Conservation (phyloP, 371 early-diverging fungal genomes). For the Amoeboaphelidium occidentale region DNA sequence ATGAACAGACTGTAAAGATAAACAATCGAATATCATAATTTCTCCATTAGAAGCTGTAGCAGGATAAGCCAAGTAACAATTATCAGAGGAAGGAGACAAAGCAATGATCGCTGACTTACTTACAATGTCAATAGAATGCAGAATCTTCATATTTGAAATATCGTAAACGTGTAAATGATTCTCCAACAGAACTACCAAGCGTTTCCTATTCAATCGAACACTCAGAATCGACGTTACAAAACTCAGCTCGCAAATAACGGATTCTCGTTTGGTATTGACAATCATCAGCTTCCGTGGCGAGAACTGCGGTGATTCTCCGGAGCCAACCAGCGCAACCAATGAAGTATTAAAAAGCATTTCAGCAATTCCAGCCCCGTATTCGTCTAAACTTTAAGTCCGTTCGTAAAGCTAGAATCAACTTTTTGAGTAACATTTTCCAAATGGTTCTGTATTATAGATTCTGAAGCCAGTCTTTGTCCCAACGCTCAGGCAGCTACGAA, state of each 20-base stretch:
- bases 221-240: conserved; percentile 72
- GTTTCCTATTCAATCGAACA: conserved; percentile 77
- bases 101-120: conserved; percentile 60
- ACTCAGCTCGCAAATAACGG: conserved; percentile 82
- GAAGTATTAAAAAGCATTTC: conserved; percentile 91
- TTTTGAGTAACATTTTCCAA: conserved; percentile 65
- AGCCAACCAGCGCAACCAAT: conserved; percentile 83
- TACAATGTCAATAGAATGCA: conserved; percentile 81
- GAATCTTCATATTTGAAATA: conserved; percentile 81
- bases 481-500: conserved; percentile 56
- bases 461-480: conserved; percentile 60
- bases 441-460: conserved; percentile 83
- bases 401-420: conserved; percentile 14
- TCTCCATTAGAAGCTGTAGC: conserved; percentile 44
- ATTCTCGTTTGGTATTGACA: conserved; percentile 84
- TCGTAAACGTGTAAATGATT: conserved; percentile 36
- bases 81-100: conserved; percentile 74
- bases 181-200: conserved; percentile 73
- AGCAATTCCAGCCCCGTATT: conserved; percentile 69
- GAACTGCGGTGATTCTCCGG: conserved; percentile 67
- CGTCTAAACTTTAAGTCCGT: conserved; percentile 16
- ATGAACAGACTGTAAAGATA: conserved; percentile 52
- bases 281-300: conserved; percentile 75
- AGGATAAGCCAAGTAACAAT: conserved; percentile 81
- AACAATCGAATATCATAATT: conserved; percentile 64